These are phyloP conservation scores for Fraxinus baroniana DNA, from an alignment of 305 asterid species.

Conservation along the genomic window DNA sequence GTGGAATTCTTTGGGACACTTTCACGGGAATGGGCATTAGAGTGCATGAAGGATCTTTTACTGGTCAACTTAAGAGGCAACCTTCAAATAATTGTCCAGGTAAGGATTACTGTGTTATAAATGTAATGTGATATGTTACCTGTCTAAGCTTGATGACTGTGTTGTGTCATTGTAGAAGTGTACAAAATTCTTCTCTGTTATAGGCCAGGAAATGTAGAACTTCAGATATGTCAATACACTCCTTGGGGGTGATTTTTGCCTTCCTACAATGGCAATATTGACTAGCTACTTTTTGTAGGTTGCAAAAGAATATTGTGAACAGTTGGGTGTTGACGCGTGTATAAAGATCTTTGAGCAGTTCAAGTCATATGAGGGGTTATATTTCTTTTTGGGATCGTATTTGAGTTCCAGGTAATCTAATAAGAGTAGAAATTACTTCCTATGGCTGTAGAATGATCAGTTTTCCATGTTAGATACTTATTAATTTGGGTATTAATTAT, in stretches of 20 bases:
- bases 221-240: not conserved
- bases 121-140: not conserved
- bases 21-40: constrained; percentile 96
- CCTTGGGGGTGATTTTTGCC: not conserved
- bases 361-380: constrained; percentile 94
- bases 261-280: constrained; percentile 6
- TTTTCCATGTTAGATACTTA: not conserved
- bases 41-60: constrained; percentile 98
- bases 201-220: not conserved
- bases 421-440: constrained; percentile 9
- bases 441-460: not conserved
- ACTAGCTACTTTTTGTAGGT: constrained; percentile 47
- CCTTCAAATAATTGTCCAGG: constrained; percentile 99
- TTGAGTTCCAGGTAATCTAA: constrained; percentile 85
- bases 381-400: constrained; percentile 98
- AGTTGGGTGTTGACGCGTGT: constrained; percentile 92
- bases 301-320: constrained; percentile 98
- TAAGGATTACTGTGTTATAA: constrained; percentile 27
- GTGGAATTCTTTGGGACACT: constrained; percentile 97
- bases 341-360: constrained; percentile 96
- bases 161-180: constrained; percentile 16
- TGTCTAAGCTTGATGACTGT: not conserved
- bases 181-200: constrained; percentile 8
- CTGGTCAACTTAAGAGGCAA: constrained; percentile 93
- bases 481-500: constrained; percentile 11